Conservation (phyloP, 306 rosid species). For the Coriaria nepalensis region DNA sequence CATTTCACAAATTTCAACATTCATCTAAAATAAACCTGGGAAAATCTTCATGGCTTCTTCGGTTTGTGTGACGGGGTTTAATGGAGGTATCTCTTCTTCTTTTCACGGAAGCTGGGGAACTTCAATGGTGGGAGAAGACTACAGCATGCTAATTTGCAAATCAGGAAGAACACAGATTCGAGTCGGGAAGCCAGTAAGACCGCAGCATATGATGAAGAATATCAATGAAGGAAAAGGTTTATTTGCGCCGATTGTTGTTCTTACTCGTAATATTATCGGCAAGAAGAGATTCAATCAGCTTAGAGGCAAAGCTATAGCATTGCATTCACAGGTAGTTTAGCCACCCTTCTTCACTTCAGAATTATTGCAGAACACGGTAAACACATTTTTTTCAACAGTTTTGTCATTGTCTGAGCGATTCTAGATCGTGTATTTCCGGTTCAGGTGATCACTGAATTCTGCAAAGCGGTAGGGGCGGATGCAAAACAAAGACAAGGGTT, state of each 20-base stretch:
- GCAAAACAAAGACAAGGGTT: constrained; percentile 87
- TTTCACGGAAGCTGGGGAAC: constrained; percentile 74
- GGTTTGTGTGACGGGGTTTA: constrained; percentile 43
- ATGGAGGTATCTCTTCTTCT: constrained; percentile 37
- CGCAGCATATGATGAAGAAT: constrained; percentile 86
- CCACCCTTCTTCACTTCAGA: too few species aligned
- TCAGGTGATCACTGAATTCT: constrained; percentile 78
- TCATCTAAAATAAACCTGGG: too few species aligned
- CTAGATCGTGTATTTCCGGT: neutral
- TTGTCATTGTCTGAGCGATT: too few species aligned
- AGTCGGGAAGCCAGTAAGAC: constrained; percentile 40
- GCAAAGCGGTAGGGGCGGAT: constrained; percentile 90
- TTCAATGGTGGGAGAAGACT: constrained; percentile 64
- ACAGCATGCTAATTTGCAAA: constrained; percentile 20
- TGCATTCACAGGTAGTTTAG: constrained; percentile 76
- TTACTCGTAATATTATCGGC: constrained; percentile 62
- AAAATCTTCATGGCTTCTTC: constrained; percentile 47
- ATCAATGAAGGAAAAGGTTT: constrained; percentile 90
- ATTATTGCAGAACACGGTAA: too few species aligned
- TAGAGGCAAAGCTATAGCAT: constrained; percentile 94
- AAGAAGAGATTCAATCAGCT: constrained; percentile 88
- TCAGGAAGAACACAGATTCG: constrained; percentile 44
- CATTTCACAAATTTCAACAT: too few species aligned
- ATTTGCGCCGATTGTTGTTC: constrained; percentile 75
- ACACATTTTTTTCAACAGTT: too few species aligned